Conservation (phyloP, 345 rosid species). For the Syzygium aromaticum region DNA sequence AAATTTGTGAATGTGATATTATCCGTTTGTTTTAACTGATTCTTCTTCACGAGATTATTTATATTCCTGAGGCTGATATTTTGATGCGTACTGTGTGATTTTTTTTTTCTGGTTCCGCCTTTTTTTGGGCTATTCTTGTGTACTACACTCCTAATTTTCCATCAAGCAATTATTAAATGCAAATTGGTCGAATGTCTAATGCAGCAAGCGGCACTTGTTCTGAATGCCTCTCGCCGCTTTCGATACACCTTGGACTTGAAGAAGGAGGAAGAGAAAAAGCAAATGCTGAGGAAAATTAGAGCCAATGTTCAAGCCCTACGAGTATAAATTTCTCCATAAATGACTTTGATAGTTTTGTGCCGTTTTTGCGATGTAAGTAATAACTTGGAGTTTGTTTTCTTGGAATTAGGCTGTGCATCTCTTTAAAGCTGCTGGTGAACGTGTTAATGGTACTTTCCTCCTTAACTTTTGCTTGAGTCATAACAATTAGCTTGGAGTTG, state of each 20-base stretch:
- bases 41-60: not conserved
- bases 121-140: not conserved
- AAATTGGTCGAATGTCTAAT: not conserved
- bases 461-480: not conserved
- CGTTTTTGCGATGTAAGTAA: not conserved
- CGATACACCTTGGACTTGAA: conserved; percentile 92
- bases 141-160: not conserved
- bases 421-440: conserved; percentile 63
- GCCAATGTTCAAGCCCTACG: conserved; percentile 90
- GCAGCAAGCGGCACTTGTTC: conserved; percentile 95
- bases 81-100: not conserved
- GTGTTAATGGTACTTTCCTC: conserved; percentile 39
- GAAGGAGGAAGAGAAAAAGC: conserved; percentile 69
- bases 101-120: not conserved
- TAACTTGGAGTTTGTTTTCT: not conserved
- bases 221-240: conserved; percentile 95
- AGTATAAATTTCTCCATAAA: conserved; percentile 23
- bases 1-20: not conserved
- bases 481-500: not conserved
- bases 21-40: not conserved
- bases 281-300: conserved; percentile 62
- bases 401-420: conserved; percentile 76
- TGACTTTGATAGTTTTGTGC: not conserved
- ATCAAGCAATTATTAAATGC: not conserved
- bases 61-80: not conserved